Percentiles rank a stretch among this genome's conserved stretches.
Evolutionary conservation across 2,329 filamentous ascomycete genomes (phyloP).

Genomic region (Simplicillium aogashimaense): DNA sequence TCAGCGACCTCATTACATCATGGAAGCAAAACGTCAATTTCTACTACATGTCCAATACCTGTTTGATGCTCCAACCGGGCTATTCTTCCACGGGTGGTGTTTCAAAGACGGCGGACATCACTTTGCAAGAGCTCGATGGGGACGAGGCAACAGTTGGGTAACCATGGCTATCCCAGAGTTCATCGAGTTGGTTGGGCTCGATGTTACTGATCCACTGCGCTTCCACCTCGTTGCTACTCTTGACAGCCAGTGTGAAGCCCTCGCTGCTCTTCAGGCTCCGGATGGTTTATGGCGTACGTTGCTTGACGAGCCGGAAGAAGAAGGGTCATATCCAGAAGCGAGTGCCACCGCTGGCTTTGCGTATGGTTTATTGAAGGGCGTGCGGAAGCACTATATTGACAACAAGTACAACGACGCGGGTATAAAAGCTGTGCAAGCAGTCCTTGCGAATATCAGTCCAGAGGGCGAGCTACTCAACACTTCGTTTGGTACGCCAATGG

Average conservation of each 20-base stretch:
- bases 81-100: constrained; percentile 79
- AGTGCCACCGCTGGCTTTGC: constrained; percentile 75
- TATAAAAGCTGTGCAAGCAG: constrained; percentile 55
- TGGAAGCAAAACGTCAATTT: constrained; percentile 70
- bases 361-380: constrained; percentile 67
- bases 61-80: constrained; percentile 58
- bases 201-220: constrained; percentile 52
- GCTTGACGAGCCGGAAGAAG: constrained; percentile 52
- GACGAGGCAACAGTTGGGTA: constrained; percentile 60
- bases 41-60: constrained; percentile 71
- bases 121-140: constrained; percentile 49
- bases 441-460: constrained; percentile 54
- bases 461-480: constrained; percentile 64
- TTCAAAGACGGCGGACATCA: constrained; percentile 59
- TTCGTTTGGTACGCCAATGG: constrained; percentile 74
- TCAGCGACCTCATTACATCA: constrained; percentile 60
- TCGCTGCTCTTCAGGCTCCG: constrained; percentile 47
- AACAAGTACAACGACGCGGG: constrained; percentile 51
- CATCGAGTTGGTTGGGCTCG: constrained; percentile 59
- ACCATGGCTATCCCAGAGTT: constrained; percentile 80
- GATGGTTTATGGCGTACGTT: constrained; percentile 67
- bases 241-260: constrained; percentile 57
- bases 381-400: constrained; percentile 59
- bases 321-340: constrained; percentile 66
- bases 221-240: constrained; percentile 51